Evolutionary conservation across 352 stramenopile species (phyloP).

Genomic region (Pythium volutum): DNA sequence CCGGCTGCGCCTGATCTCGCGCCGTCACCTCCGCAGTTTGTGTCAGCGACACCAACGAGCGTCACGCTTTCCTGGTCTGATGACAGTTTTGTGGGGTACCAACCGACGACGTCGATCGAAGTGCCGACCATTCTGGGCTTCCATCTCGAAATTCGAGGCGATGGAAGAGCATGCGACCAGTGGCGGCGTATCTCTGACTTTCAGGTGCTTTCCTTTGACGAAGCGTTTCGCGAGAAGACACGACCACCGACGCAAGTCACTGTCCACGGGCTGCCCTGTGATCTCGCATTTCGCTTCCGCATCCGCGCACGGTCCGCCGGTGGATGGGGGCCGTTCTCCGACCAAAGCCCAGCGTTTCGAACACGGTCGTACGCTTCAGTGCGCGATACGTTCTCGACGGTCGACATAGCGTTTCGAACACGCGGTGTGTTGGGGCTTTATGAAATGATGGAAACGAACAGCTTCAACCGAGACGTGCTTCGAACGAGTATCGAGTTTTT

Average conservation of each 20-base stretch:
- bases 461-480: conserved; percentile 34
- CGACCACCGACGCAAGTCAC: conserved; percentile 29
- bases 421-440: conserved; percentile 27
- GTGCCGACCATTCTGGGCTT: conserved; percentile 54
- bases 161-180: conserved; percentile 38
- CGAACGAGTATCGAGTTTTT: conserved; percentile 38
- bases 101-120: conserved; percentile 23
- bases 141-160: conserved; percentile 50
- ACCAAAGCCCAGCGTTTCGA: conserved; percentile 30
- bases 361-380: conserved; percentile 37
- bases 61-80: conserved; percentile 45
- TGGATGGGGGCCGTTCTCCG: conserved; percentile 66
- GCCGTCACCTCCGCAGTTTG: conserved; percentile 31
- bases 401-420: conserved; percentile 22
- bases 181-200: conserved; percentile 59
- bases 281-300: conserved; percentile 60
- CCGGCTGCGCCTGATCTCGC: conserved; percentile 38
- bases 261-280: conserved; percentile 37
- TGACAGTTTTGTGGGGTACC: conserved; percentile 1
- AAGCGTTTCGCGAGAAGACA: conserved; percentile 31
- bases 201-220: conserved; percentile 53
- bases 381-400: conserved; percentile 32
- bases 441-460: conserved; percentile 44
- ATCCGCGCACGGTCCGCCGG: conserved; percentile 51
- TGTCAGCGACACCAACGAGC: conserved; percentile 40